Evolutionary conservation across 108 stramenopile species (phyloP).

Genomic region (Nannochloropsis gaditana): DNA sequence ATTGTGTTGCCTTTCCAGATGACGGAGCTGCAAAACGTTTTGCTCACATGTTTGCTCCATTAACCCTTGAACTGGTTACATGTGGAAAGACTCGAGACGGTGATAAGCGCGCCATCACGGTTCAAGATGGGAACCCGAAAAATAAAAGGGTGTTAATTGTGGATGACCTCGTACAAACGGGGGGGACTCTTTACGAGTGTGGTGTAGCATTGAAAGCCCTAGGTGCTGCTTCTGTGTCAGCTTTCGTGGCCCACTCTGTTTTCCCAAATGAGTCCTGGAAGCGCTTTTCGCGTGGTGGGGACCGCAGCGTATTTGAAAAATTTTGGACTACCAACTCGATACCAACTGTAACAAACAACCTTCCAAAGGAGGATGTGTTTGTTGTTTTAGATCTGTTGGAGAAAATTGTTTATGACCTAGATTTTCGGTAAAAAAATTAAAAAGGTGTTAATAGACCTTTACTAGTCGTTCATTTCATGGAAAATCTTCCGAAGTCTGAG

Average conservation of each 20-base stretch:
- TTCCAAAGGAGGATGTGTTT: slow-evolving; percentile 68
- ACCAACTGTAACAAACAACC: slow-evolving; percentile 63
- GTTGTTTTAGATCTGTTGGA: slow-evolving; percentile 67
- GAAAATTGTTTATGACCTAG: slow-evolving; percentile 67
- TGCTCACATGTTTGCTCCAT: slow-evolving; percentile 60
- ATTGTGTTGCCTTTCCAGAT: slow-evolving; percentile 77
- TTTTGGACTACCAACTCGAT: slow-evolving; percentile 79
- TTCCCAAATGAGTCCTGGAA: slow-evolving; percentile 72
- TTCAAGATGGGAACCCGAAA: slow-evolving; percentile 52
- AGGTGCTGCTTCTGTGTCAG: slow-evolving; percentile 66
- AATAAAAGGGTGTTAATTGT: slow-evolving; percentile 67
- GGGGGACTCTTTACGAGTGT: slow-evolving; percentile 84
- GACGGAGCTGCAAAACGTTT: slow-evolving; percentile 87
- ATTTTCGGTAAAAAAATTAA: slow-evolving; percentile 58
- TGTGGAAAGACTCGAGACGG: slow-evolving; percentile 45
- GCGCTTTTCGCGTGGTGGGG: slow-evolving; percentile 66
- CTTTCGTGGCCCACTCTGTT: slow-evolving; percentile 74
- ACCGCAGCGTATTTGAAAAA: slow-evolving; percentile 70
- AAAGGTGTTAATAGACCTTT: too few species aligned
- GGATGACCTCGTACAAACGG: slow-evolving; percentile 79
- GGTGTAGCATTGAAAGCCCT: slow-evolving; percentile 63
- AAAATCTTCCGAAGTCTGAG: too few species aligned
- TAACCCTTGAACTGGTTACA: background rate
- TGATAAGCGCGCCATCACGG: slow-evolving; percentile 48
- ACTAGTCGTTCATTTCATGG: too few species aligned